Evolutionary conservation across 192 early-diverging fungal species (phyloP).

Genomic region (Paraglomus occultum): DNA sequence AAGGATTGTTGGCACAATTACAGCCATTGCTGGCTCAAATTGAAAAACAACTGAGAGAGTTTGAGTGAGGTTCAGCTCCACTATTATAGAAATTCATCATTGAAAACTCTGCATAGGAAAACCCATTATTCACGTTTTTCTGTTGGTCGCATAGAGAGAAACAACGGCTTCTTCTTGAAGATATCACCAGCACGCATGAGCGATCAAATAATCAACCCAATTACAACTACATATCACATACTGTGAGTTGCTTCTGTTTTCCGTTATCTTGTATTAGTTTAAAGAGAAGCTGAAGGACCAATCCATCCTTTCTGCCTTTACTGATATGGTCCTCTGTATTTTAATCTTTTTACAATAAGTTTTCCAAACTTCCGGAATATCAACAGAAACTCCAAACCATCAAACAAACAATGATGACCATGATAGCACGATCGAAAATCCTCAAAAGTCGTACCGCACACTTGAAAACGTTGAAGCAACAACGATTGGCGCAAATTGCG

Average conservation of each 20-base stretch:
- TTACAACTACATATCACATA: conserved; percentile 25
- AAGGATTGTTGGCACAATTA: conserved; percentile 24
- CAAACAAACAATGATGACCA: conserved; percentile 13
- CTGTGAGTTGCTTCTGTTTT: conserved; percentile 7
- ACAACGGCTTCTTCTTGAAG: conserved; percentile 23
- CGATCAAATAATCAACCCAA: conserved; percentile 22
- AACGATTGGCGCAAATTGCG: conserved; percentile 26
- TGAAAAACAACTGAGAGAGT: conserved; percentile 17
- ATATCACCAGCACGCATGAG: conserved; percentile 6
- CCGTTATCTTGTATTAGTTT: neutral
- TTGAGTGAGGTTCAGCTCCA: conserved; percentile 4
- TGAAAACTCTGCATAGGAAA: neutral
- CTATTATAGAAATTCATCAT: neutral
- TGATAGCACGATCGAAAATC: conserved; percentile 16
- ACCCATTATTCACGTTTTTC: neutral
- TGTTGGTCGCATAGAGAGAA: conserved; percentile 1
- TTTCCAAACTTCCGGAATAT: conserved; percentile 25
- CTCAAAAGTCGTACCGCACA: conserved; percentile 18
- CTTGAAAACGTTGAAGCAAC: conserved; percentile 23
- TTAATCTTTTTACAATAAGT: conserved; percentile 8
- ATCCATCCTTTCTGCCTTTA: neutral
- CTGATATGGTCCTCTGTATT: neutral
- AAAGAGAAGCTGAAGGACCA: no score
- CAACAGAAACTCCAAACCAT: conserved; percentile 20
- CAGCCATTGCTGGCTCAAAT: conserved; percentile 17